These are phyloP conservation scores for Purshia tridentata DNA, from an alignment of 306 rosid genomes.

Conservation along the genomic window DNA sequence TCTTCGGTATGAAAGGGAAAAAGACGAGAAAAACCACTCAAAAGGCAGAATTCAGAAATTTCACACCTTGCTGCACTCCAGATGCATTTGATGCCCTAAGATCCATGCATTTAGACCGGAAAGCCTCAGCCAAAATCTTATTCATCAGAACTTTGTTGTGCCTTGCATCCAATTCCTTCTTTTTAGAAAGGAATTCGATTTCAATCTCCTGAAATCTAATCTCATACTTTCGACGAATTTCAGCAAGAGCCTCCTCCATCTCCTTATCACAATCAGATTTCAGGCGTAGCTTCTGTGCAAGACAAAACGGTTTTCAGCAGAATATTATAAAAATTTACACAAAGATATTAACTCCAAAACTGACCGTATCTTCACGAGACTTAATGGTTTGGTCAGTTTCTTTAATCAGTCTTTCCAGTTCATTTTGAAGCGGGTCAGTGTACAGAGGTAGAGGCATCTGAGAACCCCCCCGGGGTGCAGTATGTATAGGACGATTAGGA, in stretches of 20 bases:
- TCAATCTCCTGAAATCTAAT: conserved; percentile 44
- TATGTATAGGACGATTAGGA: conserved; percentile 38
- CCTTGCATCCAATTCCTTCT: conserved; percentile 44
- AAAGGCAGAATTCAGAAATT: conserved; percentile 8
- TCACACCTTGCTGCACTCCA: conserved; percentile 57
- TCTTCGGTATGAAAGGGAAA: neutral
- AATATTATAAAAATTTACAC: conserved; percentile 15
- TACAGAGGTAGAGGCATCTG: conserved; percentile 19
- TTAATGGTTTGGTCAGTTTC: conserved; percentile 36
- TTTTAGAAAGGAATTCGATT: conserved; percentile 33
- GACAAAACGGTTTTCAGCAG: conserved; percentile 15
- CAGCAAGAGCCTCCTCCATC: conserved; percentile 40
- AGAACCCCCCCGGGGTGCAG: conserved; percentile 34
- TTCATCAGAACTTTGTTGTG: conserved; percentile 39
- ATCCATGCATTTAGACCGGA: conserved; percentile 56
- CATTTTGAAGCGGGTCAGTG: conserved; percentile 60
- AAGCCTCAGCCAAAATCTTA: conserved; percentile 62
- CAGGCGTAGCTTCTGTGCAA: conserved; percentile 61
- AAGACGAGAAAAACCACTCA: neutral
- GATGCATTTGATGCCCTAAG: conserved; percentile 31
- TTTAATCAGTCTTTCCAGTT: conserved; percentile 52
- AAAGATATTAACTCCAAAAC: conserved; percentile 28
- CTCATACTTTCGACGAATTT: conserved; percentile 57
- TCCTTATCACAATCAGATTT: conserved; percentile 59
- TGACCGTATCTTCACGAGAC: conserved; percentile 50